Evolutionary conservation across 164 flowering plant species (phyloP), one percentile per base, ranked within the genome.

Genomic region (Vitis amurensis): DNA sequence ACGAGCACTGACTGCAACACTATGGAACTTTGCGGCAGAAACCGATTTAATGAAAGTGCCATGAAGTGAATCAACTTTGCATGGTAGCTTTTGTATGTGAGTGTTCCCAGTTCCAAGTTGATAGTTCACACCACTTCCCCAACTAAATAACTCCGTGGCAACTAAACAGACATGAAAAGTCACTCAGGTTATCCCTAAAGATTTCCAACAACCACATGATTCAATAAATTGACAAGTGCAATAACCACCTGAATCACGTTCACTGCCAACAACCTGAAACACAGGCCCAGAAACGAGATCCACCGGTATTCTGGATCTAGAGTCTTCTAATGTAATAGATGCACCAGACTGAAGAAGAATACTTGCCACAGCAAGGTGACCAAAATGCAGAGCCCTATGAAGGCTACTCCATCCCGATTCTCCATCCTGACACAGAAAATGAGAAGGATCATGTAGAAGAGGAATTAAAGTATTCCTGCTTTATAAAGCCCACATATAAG

Each of bases 81-180:
- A 88, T 13, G 99, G 98, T 51, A 96, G 71, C 77, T 96, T 96
- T 74, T 96, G 98, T 48, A 96, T 76, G 77, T 91, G 94, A 3
- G 91, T 96, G 78, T 92, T 93, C 72, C 99, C 99, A 77, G 99
- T 96, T 75, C 99, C 99, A 63, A 96, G 97, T 80, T 96, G 99
- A 79, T 93, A 96, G 75, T 96, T 96, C 30, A 89, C 82, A 75
- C 99, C 99, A 86, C 97, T 93, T 71, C 99, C 99, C 98, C 98
- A 96, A 71, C 98, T 92, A 78, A 80, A 92, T 59, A 96, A 86
- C 84, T 96, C 99, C 7, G 91, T 91, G 15, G 83, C 81, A 66
- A 86, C 97, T 92, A 58, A 52, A 74, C 23, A 59, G 19, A 59
- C 23, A 64, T 9, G 57, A 14, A 19, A 61, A 37, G 10, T 66